Evolutionary conservation across 169 alveolate species (phyloP), one percentile per base, ranked within the genome.

Genomic region (Plasmodium cynomolgi): DNA sequence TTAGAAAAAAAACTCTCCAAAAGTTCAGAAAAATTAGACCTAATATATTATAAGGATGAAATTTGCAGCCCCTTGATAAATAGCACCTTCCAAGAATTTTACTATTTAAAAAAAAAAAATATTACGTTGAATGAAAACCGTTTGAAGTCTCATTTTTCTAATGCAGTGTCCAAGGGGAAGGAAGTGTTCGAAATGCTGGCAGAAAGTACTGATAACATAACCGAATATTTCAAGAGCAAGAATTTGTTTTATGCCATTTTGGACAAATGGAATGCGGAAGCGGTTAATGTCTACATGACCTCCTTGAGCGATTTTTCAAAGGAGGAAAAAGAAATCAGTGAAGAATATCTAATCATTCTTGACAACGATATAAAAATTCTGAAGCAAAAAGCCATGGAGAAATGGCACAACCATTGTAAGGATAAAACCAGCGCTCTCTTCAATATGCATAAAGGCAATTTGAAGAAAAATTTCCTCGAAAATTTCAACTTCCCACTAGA

Each of bases 401-500:
- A 91, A 72, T 91, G 95, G 95, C 83, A 91, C 77, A 82, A 39
- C 34, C 95, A 91, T 91, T 91, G 95, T 82, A 91, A 74, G 31
- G 95, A 91, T 34, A 91, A 91, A 82, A 91, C 95, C 1, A 91
- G 39, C 58, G 92, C 91, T 72, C 83, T 91, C 47, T 82, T 68
- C 50, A 91, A 91, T 75, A 72, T 91, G 92, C 95, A 91, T 91
- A 91, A 91, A 50, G 68, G 82, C 37, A 91, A 82, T 91, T 82
- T 91, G 77, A 91, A 82, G 73, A 81, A 81, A 50, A 81, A 81
- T 72, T 91, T 91, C 72, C 37, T 91, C n/a, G 95, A 91, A n/a
- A 81, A 91, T 91, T 91, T 91, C 39, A 91, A 91, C 72, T 91
- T 91, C 47, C 95, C 95, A n/a, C 73, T 91, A 39, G 95, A 91